Evolutionary conservation across 768 basidiomycete species (phyloP), one percentile per base, ranked within the genome.

Genomic region (Lentinula raphanica): DNA sequence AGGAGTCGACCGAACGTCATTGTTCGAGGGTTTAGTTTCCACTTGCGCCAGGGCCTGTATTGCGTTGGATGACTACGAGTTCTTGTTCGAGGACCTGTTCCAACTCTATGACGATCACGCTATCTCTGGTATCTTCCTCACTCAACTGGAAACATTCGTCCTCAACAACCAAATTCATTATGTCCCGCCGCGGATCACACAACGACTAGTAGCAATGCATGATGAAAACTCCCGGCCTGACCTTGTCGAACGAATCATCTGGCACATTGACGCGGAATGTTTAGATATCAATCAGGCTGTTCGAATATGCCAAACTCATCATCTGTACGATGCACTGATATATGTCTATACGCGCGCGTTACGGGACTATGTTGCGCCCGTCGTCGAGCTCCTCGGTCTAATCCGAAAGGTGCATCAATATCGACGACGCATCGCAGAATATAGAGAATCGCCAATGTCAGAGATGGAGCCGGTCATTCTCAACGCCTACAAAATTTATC

Each of bases 231-330:
- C 76, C 12, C 82, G 86, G 35, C 84, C 87, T 7, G 89, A 91
- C 49, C 76, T 85, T 3, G 91, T 89, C 1, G 95, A 99, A 69
- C 83, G 84, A 29, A 77, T 98, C 58, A 96, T 99, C 56, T 98
- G 94, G 94, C 92, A 96, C 67, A 92, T 98, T 62, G 92, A 97
- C 64, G 94, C 96, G 1, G 74, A 82, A 2, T 92, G 87, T 64
- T 74, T 99, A 59, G 97, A 99, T 67, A 86, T 98, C 72, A 91
- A 98, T 66, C 96, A 98, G 72, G 88, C 89, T 4, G 89, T 98
- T 62, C 79, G 71, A 25, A 78, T 99, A 4, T 99, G 97, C 66
- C 88, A 93, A 69, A 79, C 72, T 58, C 82, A 94, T 66, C 80
- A 80, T 27, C 82, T 98, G 4, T 97, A 93, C 74, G 96, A 98